Evolutionary conservation across 495 filamentous ascomycete species (phyloP).

Genomic region (Gamarada debralockiae): DNA sequence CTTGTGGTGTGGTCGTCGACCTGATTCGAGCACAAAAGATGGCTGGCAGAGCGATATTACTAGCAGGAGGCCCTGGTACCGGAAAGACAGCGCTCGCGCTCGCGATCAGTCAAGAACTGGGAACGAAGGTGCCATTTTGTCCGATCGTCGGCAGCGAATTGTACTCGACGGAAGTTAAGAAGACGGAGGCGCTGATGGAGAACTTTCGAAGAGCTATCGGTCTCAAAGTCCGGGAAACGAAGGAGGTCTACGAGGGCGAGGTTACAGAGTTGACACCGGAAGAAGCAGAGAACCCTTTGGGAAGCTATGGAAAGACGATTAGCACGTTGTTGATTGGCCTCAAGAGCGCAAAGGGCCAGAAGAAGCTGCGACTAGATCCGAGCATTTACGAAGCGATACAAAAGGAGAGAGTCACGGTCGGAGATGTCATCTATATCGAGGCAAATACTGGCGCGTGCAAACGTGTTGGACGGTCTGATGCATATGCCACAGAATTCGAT

Average conservation of each 20-base stretch:
- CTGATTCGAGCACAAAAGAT: slow-evolving; percentile 94
- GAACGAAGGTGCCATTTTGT: slow-evolving; percentile 96
- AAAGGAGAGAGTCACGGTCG: slow-evolving; percentile 92
- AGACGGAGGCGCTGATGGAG: slow-evolving; percentile 98
- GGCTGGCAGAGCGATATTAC: slow-evolving; percentile 87
- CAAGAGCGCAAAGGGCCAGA: slow-evolving; percentile 89
- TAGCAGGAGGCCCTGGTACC: slow-evolving; percentile 88
- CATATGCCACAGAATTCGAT: slow-evolving; percentile 97
- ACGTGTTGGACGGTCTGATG: slow-evolving; percentile 89
- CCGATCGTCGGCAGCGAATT: slow-evolving; percentile 96
- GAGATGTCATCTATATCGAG: slow-evolving; percentile 98
- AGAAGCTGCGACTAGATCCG: slow-evolving; percentile 93
- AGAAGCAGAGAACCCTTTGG: slow-evolving; percentile 96
- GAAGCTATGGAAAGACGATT: slow-evolving; percentile 92
- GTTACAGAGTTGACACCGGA: slow-evolving; percentile 95
- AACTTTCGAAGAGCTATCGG: slow-evolving; percentile 96
- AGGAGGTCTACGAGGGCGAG: slow-evolving; percentile 97
- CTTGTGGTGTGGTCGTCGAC: slow-evolving; percentile 91
- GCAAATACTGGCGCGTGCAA: slow-evolving; percentile 97
- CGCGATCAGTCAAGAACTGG: slow-evolving; percentile 90
- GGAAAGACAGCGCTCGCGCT: slow-evolving; percentile 96
- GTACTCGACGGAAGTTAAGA: slow-evolving; percentile 96
- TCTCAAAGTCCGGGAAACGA: slow-evolving; percentile 92
- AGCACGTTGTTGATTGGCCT: slow-evolving; percentile 83
- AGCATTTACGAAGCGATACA: slow-evolving; percentile 99